Base-by-base conservation (phyloP, 1,284 basidiomycete genomes). In the Pholiota adiposa region DNA sequence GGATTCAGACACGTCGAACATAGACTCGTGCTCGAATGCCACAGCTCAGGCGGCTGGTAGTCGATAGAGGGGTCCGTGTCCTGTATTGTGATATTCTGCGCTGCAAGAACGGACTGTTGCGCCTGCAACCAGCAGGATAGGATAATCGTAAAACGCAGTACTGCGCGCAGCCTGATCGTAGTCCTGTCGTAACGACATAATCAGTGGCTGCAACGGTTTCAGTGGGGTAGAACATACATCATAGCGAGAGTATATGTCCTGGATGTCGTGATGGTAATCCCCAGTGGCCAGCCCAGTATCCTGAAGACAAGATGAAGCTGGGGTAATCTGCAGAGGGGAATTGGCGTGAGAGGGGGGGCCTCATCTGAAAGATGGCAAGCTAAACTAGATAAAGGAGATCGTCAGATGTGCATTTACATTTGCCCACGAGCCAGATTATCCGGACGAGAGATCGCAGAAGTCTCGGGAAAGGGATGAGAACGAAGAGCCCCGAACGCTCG, bases 31-130 rank as follows among this genome's bases (percentile, higher is more conserved):
- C 66, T 71, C 55, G 77, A 60, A 65, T 68, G 67, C 83, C 82
- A 84, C 12, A 74, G 72, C 1, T 67, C 60, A 3, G 72, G 44
- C 2, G 82, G 82, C 6, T 67, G 60, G 59, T 83, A 84, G 11
- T 73, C 51, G 31, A 84, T 78, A 3, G 74, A n/a, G 1, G 74
- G 65, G 44, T 80, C 74, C 1, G 73, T 70, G 64, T 84, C 81
- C 59, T 83, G 77, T 29, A 84, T 64, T 4, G 81, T 82, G 23
- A 78, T 63, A 63, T 83, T 58, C 16, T 16, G 82, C 14, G 61
- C 60, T 12, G 67, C 70, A 16, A 65, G n/a, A 5, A 66, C 68
- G 5, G 64, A 36, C 19, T 64, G 56, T 8, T 61, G 49, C 11
- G 63, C 56, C 25, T 61, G 59, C 58, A 67, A 56, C 68, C 65